Base-by-base conservation (phyloP, 2,329 filamentous ascomycete genomes). In the Colletotrichum sp. region DNA sequence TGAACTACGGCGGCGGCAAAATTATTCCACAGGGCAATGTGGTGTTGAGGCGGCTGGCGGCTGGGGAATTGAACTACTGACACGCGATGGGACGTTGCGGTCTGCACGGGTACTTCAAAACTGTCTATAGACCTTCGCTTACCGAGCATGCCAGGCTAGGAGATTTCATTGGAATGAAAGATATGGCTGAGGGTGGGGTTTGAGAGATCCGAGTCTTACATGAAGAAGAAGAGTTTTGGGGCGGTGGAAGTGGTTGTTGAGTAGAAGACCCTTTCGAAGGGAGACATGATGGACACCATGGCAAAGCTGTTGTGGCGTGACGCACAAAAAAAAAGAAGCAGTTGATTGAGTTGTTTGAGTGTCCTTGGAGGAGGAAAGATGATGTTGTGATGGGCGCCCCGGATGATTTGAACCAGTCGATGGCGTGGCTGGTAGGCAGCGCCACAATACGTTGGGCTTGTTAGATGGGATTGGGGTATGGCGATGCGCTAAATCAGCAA, bases 181-280 rank as follows among this genome's bases (percentile, higher is more conserved):
- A 66, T 22, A 55, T 61, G 55, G 71, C 61, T 66, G 34, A 28
- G 66, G 74, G 55, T 30, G 28, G 71, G 70, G 22, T 22, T 22
- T 73, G 66, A 74, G 74, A 76, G 70, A 74, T 74, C 70, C 74
- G 70, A 76, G 76, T 73, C 61, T 71, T 64, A 66, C 39, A 70
- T 70, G 76, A 76, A 72, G 69, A 75, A 75, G 67, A 70, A 76
- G 68, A 76, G 68, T 76, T 76, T 77, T 76, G 76, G 73, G 76
- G 75, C 74, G 64, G 76, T 77, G 76, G 74, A 77, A 77, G 76
- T 77, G 76, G 76, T 77, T 74, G 74, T 75, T 74, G 76, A 77
- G 75, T 77, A 71, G 76, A 74, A 75, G 67, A 70, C 74, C 75
- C 67, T 70, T 61, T 71, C 39, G 75, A 75, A 75, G 76, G 71